Conservation (phyloP, 2,329 filamentous ascomycete species). For the Dactylellina drechsleri region DNA sequence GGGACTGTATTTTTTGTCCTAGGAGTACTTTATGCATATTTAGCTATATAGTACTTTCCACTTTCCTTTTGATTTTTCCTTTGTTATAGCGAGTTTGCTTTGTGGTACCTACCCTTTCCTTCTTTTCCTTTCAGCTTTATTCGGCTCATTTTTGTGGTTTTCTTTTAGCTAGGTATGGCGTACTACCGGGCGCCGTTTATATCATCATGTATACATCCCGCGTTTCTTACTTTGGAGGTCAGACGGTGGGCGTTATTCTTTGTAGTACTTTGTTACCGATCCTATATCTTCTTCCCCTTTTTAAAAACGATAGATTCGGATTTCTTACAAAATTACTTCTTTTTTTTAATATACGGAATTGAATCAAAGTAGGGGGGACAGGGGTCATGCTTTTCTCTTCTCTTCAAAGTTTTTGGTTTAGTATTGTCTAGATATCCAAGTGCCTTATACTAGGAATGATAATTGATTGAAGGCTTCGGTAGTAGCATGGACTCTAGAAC, state of each 20-base stretch:
- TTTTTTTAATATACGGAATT: slow-evolving; percentile 15
- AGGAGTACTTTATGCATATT: background rate
- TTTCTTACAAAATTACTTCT: background rate
- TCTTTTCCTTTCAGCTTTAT: background rate
- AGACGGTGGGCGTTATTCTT: background rate
- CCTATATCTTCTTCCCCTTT: background rate
- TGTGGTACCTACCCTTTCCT: background rate
- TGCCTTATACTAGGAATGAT: too few species aligned
- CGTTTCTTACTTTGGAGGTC: too few species aligned
- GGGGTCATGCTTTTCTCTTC: background rate
- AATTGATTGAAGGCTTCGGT: too few species aligned
- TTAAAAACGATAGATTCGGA: background rate
- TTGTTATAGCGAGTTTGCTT: background rate
- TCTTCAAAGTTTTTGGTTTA: background rate
- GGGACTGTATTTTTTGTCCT: background rate
- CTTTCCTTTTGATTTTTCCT: too few species aligned
- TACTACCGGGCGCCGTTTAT: background rate
- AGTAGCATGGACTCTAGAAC: too few species aligned
- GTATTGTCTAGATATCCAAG: too few species aligned
- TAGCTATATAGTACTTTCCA: too few species aligned
- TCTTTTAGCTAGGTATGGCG: background rate
- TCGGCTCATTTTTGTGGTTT: background rate
- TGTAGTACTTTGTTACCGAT: background rate
- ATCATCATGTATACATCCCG: background rate
- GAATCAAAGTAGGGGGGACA: background rate